Conservation (phyloP, 2,329 filamentous ascomycete genomes). For the Diaporthe sp. region DNA sequence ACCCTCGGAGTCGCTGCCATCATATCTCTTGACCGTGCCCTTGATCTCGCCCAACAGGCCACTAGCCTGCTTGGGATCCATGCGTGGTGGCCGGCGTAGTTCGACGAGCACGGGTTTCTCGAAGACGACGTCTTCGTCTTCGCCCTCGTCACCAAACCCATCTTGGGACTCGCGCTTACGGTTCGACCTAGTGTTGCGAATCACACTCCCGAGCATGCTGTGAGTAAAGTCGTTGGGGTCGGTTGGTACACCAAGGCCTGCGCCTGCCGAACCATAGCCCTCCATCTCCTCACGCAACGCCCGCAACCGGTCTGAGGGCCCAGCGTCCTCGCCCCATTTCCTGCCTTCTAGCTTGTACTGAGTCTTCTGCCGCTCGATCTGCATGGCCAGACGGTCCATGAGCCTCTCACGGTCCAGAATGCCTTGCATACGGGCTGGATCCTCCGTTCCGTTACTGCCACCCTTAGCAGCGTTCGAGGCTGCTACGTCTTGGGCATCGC, state of each 20-base stretch:
- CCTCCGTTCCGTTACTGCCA: conserved; percentile 69
- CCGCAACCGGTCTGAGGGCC: conserved; percentile 91
- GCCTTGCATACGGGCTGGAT: conserved; percentile 86
- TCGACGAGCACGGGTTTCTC: conserved; percentile 86
- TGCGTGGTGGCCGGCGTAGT: conserved; percentile 80
- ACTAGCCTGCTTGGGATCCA: conserved; percentile 75
- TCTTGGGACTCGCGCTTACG: conserved; percentile 48
- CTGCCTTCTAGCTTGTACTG: conserved; percentile 97
- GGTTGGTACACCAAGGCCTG: conserved; percentile 63
- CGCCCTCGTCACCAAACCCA: conserved; percentile 59
- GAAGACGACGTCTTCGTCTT: conserved; percentile 74
- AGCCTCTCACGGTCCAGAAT: conserved; percentile 93
- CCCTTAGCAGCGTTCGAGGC: conserved; percentile 82
- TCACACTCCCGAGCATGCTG: conserved; percentile 81
- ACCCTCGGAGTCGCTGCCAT: conserved; percentile 80
- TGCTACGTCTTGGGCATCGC: conserved; percentile 96
- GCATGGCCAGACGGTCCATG: conserved; percentile 94
- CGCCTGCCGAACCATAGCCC: conserved; percentile 58
- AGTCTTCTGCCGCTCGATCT: conserved; percentile 96
- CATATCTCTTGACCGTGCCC: conserved; percentile 80
- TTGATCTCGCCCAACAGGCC: conserved; percentile 80
- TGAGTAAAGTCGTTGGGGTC: conserved; percentile 74
- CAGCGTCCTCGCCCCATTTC: conserved; percentile 85
- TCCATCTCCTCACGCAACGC: conserved; percentile 98
- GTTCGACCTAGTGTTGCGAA: conserved; percentile 69